Evolutionary conservation across 306 rosid genomes (phyloP).

Genomic region (Rosa persica): DNA sequence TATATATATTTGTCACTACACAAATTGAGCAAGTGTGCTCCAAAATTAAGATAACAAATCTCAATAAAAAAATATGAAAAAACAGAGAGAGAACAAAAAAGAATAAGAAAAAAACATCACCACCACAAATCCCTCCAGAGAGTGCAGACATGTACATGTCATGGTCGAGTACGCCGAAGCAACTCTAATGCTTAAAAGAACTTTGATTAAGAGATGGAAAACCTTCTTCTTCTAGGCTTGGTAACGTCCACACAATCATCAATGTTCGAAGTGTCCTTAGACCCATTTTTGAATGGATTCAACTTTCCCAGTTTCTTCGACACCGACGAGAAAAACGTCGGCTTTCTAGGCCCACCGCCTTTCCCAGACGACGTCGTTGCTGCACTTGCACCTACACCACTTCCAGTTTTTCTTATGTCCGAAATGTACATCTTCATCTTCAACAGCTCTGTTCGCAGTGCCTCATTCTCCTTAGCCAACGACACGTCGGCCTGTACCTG

Average conservation of each 20-base stretch:
- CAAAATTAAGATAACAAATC: not conserved
- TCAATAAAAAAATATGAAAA: too few relatives aligned
- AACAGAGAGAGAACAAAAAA: not conserved
- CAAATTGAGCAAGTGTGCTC: not conserved
- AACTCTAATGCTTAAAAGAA: not conserved
- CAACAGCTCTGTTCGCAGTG: constrained; percentile 55
- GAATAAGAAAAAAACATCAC: not conserved
- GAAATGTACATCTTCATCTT: constrained; percentile 78
- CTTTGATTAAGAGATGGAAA: constrained; percentile 56
- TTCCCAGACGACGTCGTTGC: constrained; percentile 37
- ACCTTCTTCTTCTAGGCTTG: constrained; percentile 84
- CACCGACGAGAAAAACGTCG: constrained; percentile 66
- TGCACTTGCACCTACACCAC: not conserved
- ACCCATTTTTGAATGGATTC: constrained; percentile 78
- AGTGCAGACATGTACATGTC: constrained; percentile 4
- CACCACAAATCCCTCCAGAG: not conserved
- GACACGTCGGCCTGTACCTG: constrained; percentile 72
- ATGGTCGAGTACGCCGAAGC: not conserved
- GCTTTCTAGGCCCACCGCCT: constrained; percentile 23
- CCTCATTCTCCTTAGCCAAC: constrained; percentile 75
- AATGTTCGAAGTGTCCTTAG: constrained; percentile 65
- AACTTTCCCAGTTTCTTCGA: constrained; percentile 69
- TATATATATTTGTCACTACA: not conserved
- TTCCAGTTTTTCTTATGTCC: constrained; percentile 45
- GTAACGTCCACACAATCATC: constrained; percentile 57